These are phyloP conservation scores for Lyophyllum atratum DNA, from an alignment of 768 basidiomycete genomes.

Conservation along the genomic window DNA sequence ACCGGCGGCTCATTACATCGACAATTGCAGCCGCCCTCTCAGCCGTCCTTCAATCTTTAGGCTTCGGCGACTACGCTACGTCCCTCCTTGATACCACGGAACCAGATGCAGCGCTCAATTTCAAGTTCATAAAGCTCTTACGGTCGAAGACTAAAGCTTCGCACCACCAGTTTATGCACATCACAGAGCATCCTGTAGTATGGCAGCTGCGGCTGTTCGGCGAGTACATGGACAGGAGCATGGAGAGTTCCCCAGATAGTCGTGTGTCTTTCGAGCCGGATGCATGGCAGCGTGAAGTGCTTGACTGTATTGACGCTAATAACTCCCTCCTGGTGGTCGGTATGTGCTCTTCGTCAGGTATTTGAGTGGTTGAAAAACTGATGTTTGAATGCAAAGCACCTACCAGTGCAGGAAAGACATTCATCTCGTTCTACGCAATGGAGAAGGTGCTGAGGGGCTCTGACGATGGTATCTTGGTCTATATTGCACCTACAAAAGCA, in stretches of 20 bases:
- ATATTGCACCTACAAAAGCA: constrained; percentile 77
- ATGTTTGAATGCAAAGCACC: constrained; percentile 43
- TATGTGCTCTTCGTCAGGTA: constrained; percentile 26
- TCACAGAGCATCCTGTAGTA: constrained; percentile 54
- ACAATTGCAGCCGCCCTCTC: constrained; percentile 36
- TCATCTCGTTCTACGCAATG: constrained; percentile 80
- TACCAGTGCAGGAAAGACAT: constrained; percentile 72
- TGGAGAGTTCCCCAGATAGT: constrained; percentile 60
- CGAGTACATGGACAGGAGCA: constrained; percentile 70
- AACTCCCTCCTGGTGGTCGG: constrained; percentile 69
- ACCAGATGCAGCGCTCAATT: constrained; percentile 35
- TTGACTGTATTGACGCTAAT: constrained; percentile 62
- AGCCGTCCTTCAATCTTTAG: constrained; percentile 43
- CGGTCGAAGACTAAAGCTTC: constrained; percentile 42
- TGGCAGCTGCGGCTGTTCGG: constrained; percentile 77
- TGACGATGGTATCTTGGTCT: constrained; percentile 69
- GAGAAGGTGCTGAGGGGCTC: constrained; percentile 62
- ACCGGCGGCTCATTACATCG: constrained; percentile 36
- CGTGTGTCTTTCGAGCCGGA: constrained; percentile 69
- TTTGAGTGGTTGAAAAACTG: not conserved
- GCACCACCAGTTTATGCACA: constrained; percentile 52
- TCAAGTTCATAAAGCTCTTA: constrained; percentile 59
- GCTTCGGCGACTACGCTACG: constrained; percentile 43
- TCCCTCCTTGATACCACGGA: constrained; percentile 16
- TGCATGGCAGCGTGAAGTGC: constrained; percentile 68